Evolutionary conservation across 108 stramenopile species (phyloP).

Genomic region (Cyclostephanos tholiformis): DNA sequence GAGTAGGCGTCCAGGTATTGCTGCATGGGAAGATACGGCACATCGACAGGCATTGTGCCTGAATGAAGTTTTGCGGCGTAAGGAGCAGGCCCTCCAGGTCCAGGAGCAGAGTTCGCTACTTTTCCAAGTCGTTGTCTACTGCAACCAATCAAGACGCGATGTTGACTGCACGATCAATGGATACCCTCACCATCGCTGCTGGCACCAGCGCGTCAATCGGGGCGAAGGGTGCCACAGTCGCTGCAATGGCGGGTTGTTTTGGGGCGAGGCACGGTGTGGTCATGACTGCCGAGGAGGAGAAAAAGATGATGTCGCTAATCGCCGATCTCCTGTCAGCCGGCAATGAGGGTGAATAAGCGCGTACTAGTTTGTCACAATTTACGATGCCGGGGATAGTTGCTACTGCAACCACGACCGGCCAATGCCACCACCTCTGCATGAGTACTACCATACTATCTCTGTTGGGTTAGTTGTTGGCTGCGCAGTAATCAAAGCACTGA

Average conservation of each 20-base stretch:
- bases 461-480: no score
- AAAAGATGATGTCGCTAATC: no score
- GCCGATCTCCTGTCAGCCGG: no score
- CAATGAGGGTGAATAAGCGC: no score
- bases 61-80: slow-evolving; percentile 47
- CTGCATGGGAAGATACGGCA: slow-evolving; percentile 44
- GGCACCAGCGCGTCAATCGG: slow-evolving; percentile 55
- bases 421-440: no score
- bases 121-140: not conserved
- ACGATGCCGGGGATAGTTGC: no score
- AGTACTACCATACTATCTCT: no score
- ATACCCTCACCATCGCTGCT: slow-evolving; percentile 46
- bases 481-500: no score
- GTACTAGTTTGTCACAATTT: no score
- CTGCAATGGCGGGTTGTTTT: slow-evolving; percentile 1
- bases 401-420: no score
- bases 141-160: slow-evolving; percentile 28
- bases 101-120: slow-evolving; percentile 1
- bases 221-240: slow-evolving; percentile 47
- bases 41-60: slow-evolving; percentile 22
- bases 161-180: slow-evolving; percentile 45
- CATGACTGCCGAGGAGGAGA: no score
- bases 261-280: not conserved
- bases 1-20: slow-evolving; percentile 52
- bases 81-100: slow-evolving; percentile 49